Base-by-base conservation (phyloP, 2,329 filamentous ascomycete species). In the Metarhizium anisopliae region DNA sequence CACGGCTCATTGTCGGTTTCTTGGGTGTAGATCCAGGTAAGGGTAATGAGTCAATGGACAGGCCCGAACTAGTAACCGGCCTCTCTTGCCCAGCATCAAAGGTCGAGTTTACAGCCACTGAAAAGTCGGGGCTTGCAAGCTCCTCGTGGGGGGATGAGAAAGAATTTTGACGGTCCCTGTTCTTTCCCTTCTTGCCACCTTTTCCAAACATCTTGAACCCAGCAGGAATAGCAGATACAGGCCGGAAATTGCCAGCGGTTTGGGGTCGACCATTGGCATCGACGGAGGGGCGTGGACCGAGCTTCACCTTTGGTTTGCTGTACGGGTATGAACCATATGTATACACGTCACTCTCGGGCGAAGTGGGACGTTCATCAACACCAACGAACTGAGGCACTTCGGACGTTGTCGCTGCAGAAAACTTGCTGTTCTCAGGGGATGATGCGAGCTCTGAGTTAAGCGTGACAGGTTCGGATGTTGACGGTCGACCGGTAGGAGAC, bases 271-370 rank as follows among this genome's bases (percentile, higher is more conserved):
- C 78, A 59, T 77, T 75, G 45, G 80, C 75, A 59, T 90, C 86
- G 47, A 85, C 67, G 2, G 90, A 93, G 30, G 91, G 91, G 50
- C 93, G 82, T 10, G 94, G 93, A 1, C 86, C 94, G 47, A 96
- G 81, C 71, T 95, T 96, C 55, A 96, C 85, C 68, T 95, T 96
- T 47, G 86, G 87, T 65, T 89, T 90, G 63, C 75, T 73, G 61
- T 77, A 78, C 45, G 71, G 68, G 60, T 81, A 80, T 40, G 56
- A 47, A 51, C 47, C 49, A 13, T 76, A 73, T 29, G 73, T 68
- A 57, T 76, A 76, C 60, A 70, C 74, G 64, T 78, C 78, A 38
- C 78, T 63, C 11, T 85, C 81, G 6, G 74, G 70, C 2, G 78
- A 80, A 8, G 68, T 66, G 1, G 78, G 77, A 25, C 70, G 68